Evolutionary conservation across 1,139 yeast species (phyloP).

Genomic region (Candida freyschussii): DNA sequence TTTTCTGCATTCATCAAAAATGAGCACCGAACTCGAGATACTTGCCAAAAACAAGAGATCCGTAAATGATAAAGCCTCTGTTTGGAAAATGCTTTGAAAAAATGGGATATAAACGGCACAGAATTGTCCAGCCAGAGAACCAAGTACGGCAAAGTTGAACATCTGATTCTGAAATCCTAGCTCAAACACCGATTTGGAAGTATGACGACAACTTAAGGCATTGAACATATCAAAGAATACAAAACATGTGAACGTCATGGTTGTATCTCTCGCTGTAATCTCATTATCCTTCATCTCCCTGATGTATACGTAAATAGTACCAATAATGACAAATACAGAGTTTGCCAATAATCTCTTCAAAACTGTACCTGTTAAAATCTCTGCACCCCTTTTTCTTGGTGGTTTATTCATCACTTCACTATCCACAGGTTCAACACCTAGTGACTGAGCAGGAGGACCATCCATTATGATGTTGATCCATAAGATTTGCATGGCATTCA

Average conservation of each 20-base stretch:
- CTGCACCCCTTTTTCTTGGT: constrained; percentile 81
- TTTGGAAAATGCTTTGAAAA: constrained; percentile 86
- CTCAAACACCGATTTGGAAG: constrained; percentile 74
- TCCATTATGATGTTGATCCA: constrained; percentile 98
- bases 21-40: constrained; percentile 74
- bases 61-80: constrained; percentile 71
- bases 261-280: constrained; percentile 89
- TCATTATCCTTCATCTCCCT: constrained; percentile 76
- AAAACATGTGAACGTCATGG: constrained; percentile 98
- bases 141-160: constrained; percentile 92
- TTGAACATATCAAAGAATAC: constrained; percentile 94
- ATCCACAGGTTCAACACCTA: constrained; percentile 97
- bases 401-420: constrained; percentile 93
- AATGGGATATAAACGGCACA: constrained; percentile 92
- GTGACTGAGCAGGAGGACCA: constrained; percentile 97
- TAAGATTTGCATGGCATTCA: constrained; percentile 95
- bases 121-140: constrained; percentile 85
- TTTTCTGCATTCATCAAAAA: constrained; percentile 82
- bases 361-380: constrained; percentile 66
- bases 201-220: constrained; percentile 87
- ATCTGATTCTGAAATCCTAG: constrained; percentile 77
- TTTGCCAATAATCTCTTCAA: constrained; percentile 71
- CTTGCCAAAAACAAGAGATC: constrained; percentile 61
- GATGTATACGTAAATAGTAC: constrained; percentile 81
- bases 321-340: constrained; percentile 66